These are phyloP conservation scores for Backusella westeae DNA, from an alignment of 192 early-diverging fungal species.

Conservation along the genomic window DNA sequence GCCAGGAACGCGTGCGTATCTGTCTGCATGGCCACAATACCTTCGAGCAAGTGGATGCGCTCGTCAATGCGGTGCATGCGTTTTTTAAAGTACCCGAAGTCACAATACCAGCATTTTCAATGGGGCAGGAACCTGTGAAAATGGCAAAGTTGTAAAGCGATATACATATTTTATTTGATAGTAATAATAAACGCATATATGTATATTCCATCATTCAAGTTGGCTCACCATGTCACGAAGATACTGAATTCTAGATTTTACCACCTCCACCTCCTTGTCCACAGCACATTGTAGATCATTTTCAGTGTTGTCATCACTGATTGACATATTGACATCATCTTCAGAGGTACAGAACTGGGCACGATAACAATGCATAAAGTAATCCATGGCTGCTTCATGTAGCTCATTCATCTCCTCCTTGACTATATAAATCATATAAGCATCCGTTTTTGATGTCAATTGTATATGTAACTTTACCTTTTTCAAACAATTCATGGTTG, in stretches of 20 bases:
- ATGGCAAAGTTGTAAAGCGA: background rate
- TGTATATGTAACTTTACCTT: background rate
- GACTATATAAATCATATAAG: background rate
- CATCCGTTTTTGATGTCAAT: background rate
- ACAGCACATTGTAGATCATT: background rate
- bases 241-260: background rate
- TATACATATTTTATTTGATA: background rate
- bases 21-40: constrained; percentile 83
- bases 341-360: background rate
- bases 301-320: background rate
- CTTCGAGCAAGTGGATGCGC: constrained; percentile 47
- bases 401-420: background rate
- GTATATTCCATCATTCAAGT: background rate
- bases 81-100: constrained; percentile 19
- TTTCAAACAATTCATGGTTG: background rate
- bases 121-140: background rate
- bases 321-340: background rate
- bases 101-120: background rate
- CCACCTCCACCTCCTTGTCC: background rate
- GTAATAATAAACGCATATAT: background rate
- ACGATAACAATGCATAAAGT: background rate
- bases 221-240: background rate
- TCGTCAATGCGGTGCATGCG: constrained; percentile 22
- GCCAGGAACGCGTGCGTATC: constrained; percentile 79
- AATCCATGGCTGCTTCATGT: background rate